Evolutionary conservation across 1,284 basidiomycete genomes (phyloP).

Genomic region (Marasmius oreades): DNA sequence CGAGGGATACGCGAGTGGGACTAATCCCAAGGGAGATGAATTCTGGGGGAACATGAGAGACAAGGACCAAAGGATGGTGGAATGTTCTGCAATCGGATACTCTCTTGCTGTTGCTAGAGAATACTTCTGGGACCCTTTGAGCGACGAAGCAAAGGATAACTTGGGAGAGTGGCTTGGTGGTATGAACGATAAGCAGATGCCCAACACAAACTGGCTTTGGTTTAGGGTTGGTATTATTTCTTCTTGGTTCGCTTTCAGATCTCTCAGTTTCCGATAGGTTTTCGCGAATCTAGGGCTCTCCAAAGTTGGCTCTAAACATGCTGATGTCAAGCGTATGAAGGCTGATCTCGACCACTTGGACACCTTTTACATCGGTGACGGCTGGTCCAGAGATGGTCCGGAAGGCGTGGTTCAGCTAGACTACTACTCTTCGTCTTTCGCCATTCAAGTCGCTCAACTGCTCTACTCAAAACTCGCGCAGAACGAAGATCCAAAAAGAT

Average conservation of each 20-base stretch:
- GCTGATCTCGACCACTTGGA: constrained; percentile 75
- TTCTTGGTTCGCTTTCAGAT: background rate
- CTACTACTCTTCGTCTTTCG: constrained; percentile 79
- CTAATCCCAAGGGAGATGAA: constrained; percentile 59
- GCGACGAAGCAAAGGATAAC: constrained; percentile 48
- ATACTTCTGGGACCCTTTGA: constrained; percentile 61
- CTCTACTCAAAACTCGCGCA: constrained; percentile 68
- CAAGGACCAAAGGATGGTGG: constrained; percentile 81
- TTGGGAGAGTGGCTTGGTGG: constrained; percentile 68
- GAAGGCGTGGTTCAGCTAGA: constrained; percentile 77
- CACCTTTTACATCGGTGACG: constrained; percentile 74
- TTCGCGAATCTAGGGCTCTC: constrained; percentile 75
- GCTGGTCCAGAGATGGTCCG: constrained; percentile 77
- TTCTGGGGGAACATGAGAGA: constrained; percentile 76
- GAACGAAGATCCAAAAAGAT: constrained; percentile 59
- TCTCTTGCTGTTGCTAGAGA: constrained; percentile 64
- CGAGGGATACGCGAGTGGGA: constrained; percentile 62
- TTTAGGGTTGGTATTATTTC: constrained; percentile 53
- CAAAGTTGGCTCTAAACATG: constrained; percentile 56
- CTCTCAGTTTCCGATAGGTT: constrained; percentile 36
- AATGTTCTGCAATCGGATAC: constrained; percentile 76
- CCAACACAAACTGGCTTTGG: constrained; percentile 80
- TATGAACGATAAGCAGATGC: constrained; percentile 75
- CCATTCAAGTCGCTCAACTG: constrained; percentile 74
- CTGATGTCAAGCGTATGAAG: constrained; percentile 60